These are phyloP conservation scores for Boletus speciosus DNA, from an alignment of 768 basidiomycete species.

Conservation along the genomic window DNA sequence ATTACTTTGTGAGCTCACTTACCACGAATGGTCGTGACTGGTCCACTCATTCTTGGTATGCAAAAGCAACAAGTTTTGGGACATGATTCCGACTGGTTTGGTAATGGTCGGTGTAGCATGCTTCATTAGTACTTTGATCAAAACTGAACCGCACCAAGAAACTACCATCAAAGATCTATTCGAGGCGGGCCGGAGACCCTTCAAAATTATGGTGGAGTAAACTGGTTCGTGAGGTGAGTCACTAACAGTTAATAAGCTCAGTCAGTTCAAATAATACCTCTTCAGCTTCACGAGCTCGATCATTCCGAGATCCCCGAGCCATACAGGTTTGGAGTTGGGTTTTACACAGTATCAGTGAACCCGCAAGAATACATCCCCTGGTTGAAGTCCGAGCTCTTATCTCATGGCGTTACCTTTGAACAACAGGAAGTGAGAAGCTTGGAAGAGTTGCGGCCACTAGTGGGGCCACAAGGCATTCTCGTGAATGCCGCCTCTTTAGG, in stretches of 20 bases:
- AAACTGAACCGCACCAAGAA: constrained; percentile 26
- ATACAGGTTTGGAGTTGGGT: constrained; percentile 38
- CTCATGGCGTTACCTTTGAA: constrained; percentile 43
- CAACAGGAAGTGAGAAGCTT: constrained; percentile 41
- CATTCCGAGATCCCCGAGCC: constrained; percentile 35
- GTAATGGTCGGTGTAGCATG: constrained; percentile 31
- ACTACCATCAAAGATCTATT: constrained; percentile 38
- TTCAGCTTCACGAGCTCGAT: constrained; percentile 34
- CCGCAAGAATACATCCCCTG: constrained; percentile 50
- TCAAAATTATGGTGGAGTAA: constrained; percentile 38
- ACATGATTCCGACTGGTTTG: constrained; percentile 43
- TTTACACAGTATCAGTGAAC: constrained; percentile 46
- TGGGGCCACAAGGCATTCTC: constrained; percentile 38
- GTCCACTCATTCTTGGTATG: constrained; percentile 2
- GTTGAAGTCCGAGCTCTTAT: constrained; percentile 39
- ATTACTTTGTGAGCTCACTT: constrained; percentile 37
- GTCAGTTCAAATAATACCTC: background rate
- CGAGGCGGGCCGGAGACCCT: constrained; percentile 10
- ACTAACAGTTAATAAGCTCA: background rate
- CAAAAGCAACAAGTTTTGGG: constrained; percentile 44
- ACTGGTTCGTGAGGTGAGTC: constrained; percentile 38
- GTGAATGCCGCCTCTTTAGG: constrained; percentile 59
- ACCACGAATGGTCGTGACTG: background rate
- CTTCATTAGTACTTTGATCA: background rate
- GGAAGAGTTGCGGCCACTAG: constrained; percentile 43